Evolutionary conservation across 2,329 filamentous ascomycete genomes (phyloP), one percentile per base, ranked within the genome.

Genomic region (Periconia sp.): DNA sequence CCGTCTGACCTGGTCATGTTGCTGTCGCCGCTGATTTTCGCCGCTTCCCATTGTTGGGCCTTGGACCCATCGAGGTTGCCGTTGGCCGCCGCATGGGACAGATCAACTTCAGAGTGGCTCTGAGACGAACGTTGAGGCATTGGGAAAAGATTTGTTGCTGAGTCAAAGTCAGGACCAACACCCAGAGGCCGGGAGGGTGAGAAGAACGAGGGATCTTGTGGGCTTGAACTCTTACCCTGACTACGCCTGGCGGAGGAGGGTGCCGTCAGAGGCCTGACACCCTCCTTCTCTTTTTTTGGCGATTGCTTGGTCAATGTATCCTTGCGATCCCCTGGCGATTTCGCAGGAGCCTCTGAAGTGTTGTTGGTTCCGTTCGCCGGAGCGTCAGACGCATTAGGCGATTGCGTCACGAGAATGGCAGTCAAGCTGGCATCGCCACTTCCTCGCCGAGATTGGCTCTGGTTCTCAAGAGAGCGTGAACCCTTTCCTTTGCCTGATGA

Each of bases 351-450:
- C 2, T 54, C 54, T 11, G 52, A 29, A 17, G 38, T 46, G 18
- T 40, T 37, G 25, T 43, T 36, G 9, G 48, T 31, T 22, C 55
- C 57, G 36, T 56, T 63, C 5, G 45, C 30, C 8, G 53, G 30
- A 15, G 49, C 45, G 8, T 69, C 66, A 10, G 61, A 44, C 3
- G 53, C 37, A 32, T 65, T 66, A n/a, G 56, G 59, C 10, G 63
- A 62, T 28, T 69, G 63, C n/a, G 68, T 71, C 19, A 71, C 64
- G 15, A 70, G 50, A 37, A 71, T 70, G 3, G 67, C 65, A 15
- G 68, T 71, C 30, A 71, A 43, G 46, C 67, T 70, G n/a, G 68
- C 62, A 48, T 71, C 68, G 33, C 61, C 65, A 40, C 68, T 71
- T 8, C 63, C 67, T 47, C 68, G 58, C 40, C 68, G 59, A 9